A percentile compares a stretch with the other conserved stretches of the same genome.
These are phyloP conservation scores for Saraca asoca DNA, from an alignment of 331 rosid genomes.

Conservation along the genomic window DNA sequence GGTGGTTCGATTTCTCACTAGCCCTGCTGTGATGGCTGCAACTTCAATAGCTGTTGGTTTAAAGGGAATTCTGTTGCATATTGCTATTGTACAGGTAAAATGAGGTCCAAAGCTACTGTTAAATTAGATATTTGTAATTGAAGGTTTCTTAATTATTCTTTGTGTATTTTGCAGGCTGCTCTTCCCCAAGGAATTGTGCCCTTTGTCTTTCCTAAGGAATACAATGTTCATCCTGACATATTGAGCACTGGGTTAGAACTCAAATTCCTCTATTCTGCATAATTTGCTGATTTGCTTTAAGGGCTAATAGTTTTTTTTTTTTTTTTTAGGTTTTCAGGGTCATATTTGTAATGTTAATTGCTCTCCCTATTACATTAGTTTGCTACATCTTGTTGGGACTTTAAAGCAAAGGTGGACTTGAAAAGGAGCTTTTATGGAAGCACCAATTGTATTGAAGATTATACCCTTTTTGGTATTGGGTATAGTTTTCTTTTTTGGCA, in stretches of 20 bases:
- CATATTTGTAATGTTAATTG: slow-evolving; percentile 88
- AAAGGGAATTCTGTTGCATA: slow-evolving; percentile 67
- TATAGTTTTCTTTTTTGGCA: slow-evolving; percentile 22
- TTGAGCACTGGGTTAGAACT: slow-evolving; percentile 80
- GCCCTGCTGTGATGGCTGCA: slow-evolving; percentile 89
- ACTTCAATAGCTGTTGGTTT: slow-evolving; percentile 76
- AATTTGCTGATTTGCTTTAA: no score
- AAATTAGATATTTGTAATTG: no score
- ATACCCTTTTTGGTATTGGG: slow-evolving; percentile 20
- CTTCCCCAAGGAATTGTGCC: slow-evolving; percentile 97
- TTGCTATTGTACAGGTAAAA: slow-evolving; percentile 85
- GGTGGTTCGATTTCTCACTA: slow-evolving; percentile 79
- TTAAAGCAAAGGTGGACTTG: slow-evolving; percentile 39
- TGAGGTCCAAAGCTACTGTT: no score
- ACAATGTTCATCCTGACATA: slow-evolving; percentile 90
- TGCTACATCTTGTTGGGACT: slow-evolving; percentile 89
- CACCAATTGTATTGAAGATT: slow-evolving; percentile 33
- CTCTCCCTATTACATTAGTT: slow-evolving; percentile 84
- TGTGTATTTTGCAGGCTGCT: slow-evolving; percentile 94
- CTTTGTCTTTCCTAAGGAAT: slow-evolving; percentile 88
- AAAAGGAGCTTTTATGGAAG: slow-evolving; percentile 1
- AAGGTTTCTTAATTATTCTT: no score
- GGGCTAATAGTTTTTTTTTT: no score
- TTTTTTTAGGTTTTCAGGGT: slow-evolving; percentile 70
- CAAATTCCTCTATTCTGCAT: neutral